Base-by-base conservation (phyloP, 2,329 filamentous ascomycete species). In the Rhytidhysteron rufulum region DNA sequence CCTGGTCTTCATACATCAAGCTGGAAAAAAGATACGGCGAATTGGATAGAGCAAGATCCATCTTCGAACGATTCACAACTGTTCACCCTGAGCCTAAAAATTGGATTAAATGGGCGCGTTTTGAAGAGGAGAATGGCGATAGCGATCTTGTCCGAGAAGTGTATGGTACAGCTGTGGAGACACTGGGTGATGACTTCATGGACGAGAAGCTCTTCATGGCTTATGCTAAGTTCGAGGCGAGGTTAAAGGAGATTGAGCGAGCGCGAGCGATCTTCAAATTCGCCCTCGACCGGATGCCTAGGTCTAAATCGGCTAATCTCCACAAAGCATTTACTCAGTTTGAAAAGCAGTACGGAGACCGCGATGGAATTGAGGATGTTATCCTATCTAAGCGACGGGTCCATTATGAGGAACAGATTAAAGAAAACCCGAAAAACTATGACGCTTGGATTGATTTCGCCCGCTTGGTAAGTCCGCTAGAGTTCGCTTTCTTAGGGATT, bases 61-160 rank as follows among this genome's bases (percentile, higher is more conserved):
- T 98, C 51, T 97, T 94, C 62, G 80, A 88, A 60, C 78, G 87
- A 20, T 96, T 96, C 58, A 95, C 89, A 2, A 78, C 90, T 44
- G 87, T 97, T 7, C 93, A 97, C 53, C 90, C 93, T 0, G 91
- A 97, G 58, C 87, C 93, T 17, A 82, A 86, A 56, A 97, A 96
- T 60, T 98, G 91, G 90, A 94, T 98, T 69, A 96, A 96, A 63
- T 98, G 93, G 93, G 85, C 91, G 44, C 86, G 87, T 47, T 98
- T 97, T 53, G 93, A 98, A 66, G 91, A 97, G 63, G 93, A 98
- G 60, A 88, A 84, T 53, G 93, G 93, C 7, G 95, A 89, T 1
- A 91, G 85, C 58, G 91, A 96, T 55, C 66, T 91, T 50, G 93
- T 98, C 5, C 79, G 93, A 17, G 89, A 97, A 47, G 91, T 97